Evolutionary conservation across 169 alveolate species (phyloP).

Genomic region (Cryptosporidium felis): DNA sequence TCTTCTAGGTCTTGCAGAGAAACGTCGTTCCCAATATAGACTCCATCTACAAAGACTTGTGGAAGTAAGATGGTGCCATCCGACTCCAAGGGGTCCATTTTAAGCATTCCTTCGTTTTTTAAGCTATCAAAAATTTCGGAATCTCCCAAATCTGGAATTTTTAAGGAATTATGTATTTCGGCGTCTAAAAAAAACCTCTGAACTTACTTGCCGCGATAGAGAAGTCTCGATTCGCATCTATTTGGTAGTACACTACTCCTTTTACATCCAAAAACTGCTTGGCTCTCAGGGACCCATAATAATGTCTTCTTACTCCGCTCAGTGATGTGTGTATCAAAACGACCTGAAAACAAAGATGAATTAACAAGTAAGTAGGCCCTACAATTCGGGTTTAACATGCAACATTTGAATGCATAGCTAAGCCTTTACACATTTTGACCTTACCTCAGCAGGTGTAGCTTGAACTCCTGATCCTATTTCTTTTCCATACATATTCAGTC

Average conservation of each 20-base stretch:
- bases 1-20: constrained; percentile 86
- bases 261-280: constrained; percentile 85
- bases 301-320: constrained; percentile 83
- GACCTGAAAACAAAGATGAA: constrained; percentile 63
- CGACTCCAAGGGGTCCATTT: constrained; percentile 60
- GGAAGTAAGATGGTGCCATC: constrained; percentile 78
- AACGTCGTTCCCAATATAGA: constrained; percentile 80
- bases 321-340: constrained; percentile 84
- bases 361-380: too few relatives aligned
- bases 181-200: background rate
- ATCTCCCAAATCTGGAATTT: constrained; percentile 79
- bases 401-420: background rate
- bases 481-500: constrained; percentile 9
- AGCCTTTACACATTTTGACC: background rate
- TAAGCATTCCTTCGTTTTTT: constrained; percentile 82
- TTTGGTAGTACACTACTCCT: constrained; percentile 84
- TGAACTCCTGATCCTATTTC: constrained; percentile 47
- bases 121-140: constrained; percentile 80
- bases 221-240: constrained; percentile 86
- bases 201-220: constrained; percentile 82
- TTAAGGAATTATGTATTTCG: background rate
- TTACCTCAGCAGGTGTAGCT: constrained; percentile 71
- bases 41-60: constrained; percentile 86
- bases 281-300: constrained; percentile 83
- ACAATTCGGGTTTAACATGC: too few relatives aligned